A percentile compares a stretch with the other conserved stretches of the same genome.
Evolutionary conservation across 495 filamentous ascomycete genomes (phyloP).

Genomic region (Chaetomium fimeti): DNA sequence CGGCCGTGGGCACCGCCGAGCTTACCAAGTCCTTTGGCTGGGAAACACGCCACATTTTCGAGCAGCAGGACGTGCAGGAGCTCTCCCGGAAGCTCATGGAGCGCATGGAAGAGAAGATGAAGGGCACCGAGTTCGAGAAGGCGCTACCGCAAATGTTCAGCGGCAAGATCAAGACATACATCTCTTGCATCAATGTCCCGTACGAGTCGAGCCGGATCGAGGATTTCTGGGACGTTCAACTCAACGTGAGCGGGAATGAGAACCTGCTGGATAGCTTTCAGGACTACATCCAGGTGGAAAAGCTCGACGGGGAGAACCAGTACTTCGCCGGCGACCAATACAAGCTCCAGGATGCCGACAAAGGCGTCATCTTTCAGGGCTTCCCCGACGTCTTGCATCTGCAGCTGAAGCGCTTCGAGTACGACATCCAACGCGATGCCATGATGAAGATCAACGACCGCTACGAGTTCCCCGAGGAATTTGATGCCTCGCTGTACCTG

Average conservation of each 20-base stretch:
- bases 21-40: constrained; percentile 95
- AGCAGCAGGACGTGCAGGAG: constrained; percentile 98
- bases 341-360: constrained; percentile 92
- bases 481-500: constrained; percentile 86
- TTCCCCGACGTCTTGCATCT: constrained; percentile 95
- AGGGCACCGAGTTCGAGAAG: constrained; percentile 92
- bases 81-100: constrained; percentile 96
- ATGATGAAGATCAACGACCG: constrained; percentile 99
- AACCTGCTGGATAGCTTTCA: constrained; percentile 91
- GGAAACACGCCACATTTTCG: constrained; percentile 97
- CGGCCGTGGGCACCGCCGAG: constrained; percentile 84
- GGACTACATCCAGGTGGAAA: constrained; percentile 95
- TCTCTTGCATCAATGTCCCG: constrained; percentile 96
- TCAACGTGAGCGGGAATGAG: constrained; percentile 93
- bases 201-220: constrained; percentile 93
- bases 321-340: constrained; percentile 87
- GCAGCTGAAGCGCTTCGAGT: constrained; percentile 97
- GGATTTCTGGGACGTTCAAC: constrained; percentile 98
- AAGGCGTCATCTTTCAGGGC: constrained; percentile 93
- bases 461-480: constrained; percentile 92
- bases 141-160: constrained; percentile 86
- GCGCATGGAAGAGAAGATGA: constrained; percentile 93
- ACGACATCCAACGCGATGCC: constrained; percentile 89
- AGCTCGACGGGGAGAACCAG: constrained; percentile 96
- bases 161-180: constrained; percentile 96